Evolutionary conservation across 148 eudicot genomes (phyloP), one percentile per base, ranked within the genome.

Genomic region (Rhododendron molle): DNA sequence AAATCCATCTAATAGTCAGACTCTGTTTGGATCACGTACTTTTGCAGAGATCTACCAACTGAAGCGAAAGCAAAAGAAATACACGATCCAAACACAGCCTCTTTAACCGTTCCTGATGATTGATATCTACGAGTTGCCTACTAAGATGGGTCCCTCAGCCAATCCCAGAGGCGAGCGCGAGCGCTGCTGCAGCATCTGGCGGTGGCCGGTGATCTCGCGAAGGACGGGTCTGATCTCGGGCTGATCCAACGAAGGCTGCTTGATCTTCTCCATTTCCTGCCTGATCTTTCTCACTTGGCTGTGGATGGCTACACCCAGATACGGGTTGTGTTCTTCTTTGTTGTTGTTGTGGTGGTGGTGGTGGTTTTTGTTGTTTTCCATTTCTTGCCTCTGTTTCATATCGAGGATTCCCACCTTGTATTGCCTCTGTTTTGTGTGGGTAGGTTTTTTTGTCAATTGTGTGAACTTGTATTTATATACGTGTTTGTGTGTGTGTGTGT

Each of bases 141-240:
- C 91, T 7, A 92, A 91, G 67, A 92, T 90, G 36, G 87, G 92
- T 71, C 91, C 88, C 34, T 87, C 74, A 14, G 90, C 81, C 16
- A 88, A 81, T 28, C 94, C 94, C 18, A 91, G 85, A 52, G 93
- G 94, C 72, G 93, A 91, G 16, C 93, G 86, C 0, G 93, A 90
- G 26, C 94, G 85, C 74, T 85, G 88, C 65, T 44, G 81, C 82
- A 82, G 87, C 85, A 67, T 81, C 73, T 85, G 89, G 85, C 82
- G 82, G 81, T 84, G 89, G 84, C 85, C 76, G 32, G 71, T 86
- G 81, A 89, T 79, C 52, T 83, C 60, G 26, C 83, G 83, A 47
- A 30, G 83, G 36, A 80, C 80, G 28, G 83, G 87, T 21, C 67
- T 56, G 34, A 85, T 85, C 87, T 80, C 87, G 0, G 83, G 49